Conservation (phyloP, 495 filamentous ascomycete genomes). For the Recurvomyces mirabilis region DNA sequence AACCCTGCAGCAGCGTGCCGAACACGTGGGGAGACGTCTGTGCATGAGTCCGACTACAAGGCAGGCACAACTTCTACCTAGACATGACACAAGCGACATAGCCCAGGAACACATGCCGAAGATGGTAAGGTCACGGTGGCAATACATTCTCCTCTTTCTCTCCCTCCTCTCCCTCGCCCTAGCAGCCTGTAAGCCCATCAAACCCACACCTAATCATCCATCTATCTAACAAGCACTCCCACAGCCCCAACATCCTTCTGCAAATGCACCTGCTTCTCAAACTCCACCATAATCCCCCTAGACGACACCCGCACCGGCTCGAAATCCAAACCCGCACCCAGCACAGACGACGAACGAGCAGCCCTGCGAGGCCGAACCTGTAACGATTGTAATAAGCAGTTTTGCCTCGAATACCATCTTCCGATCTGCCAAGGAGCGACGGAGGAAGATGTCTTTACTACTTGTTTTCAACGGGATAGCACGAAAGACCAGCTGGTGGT, state of each 20-base stretch:
- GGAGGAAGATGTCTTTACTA: conserved; percentile 77
- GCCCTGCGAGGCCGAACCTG: conserved; percentile 42
- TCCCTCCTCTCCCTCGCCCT: conserved; percentile 21
- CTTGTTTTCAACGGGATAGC: conserved; percentile 88
- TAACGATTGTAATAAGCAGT: conserved; percentile 80
- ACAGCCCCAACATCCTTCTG: conserved; percentile 69
- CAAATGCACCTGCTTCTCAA: conserved; percentile 92
- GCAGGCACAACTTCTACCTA: too few species aligned
- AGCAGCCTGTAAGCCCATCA: conserved; percentile 30
- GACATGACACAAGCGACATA: too few species aligned
- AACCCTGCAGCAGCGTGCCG: neutral
- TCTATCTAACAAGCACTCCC: neutral
- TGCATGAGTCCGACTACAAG: neutral
- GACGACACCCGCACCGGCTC: conserved; percentile 30
- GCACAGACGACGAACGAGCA: conserved; percentile 28
- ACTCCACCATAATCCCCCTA: conserved; percentile 80
- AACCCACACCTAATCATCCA: neutral
- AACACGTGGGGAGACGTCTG: neutral
- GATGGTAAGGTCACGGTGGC: conserved; percentile 10
- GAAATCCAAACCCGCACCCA: conserved; percentile 7
- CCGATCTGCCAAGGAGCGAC: conserved; percentile 78
- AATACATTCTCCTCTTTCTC: conserved; percentile 18
- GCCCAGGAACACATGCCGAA: too few species aligned
- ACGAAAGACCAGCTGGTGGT: conserved; percentile 84
- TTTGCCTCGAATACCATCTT: conserved; percentile 74